Evolutionary conservation across 2,329 filamentous ascomycete genomes (phyloP), one percentile per base, ranked within the genome.

Genomic region (Verticillium longisporum): DNA sequence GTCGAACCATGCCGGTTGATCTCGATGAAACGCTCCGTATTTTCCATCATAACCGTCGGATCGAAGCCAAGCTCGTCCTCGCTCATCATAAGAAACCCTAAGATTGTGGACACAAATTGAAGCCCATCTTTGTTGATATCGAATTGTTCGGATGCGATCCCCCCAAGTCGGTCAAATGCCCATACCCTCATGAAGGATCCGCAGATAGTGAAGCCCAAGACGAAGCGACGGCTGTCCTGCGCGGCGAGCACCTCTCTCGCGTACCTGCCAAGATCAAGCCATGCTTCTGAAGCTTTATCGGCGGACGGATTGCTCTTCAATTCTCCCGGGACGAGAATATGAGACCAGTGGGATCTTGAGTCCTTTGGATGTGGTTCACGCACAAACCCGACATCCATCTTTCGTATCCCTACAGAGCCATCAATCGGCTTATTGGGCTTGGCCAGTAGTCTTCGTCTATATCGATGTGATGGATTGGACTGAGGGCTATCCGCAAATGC

Each of bases 241-340:
- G 70, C 63, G 32, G 69, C 64, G 53, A 80, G 68, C 6, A 79
- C 73, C 68, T 80, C 75, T 62, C 72, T 75, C 0, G 69, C 73
- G 67, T 80, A 81, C 63, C 68, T 74, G 14, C 67, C 72, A 2
- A 80, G 64, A 66, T 80, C 74, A 58, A 74, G 67, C 71, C 69
- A 74, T 55, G 70, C 68, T 26, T 66, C 56, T 13, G 73, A 74
- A 11, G 68, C 64, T 61, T 33, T 77, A 60, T 81, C 75, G 21
- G 74, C 71, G 6, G 62, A 64, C n/a, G 67, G 74, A 61, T 81
- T 80, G 65, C 75, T 77, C 68, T 82, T 80, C 1, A 82, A 70
- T 66, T 80, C 76, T 62, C 78, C 74, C 4, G 74, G 72, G 38
- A 82, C 66, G 7, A 81, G 71, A 57, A 83, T 76, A 50, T 79